Base-by-base conservation (phyloP, 228 moss, liverwort and hornwort species). In the Sphagnum fallax region DNA sequence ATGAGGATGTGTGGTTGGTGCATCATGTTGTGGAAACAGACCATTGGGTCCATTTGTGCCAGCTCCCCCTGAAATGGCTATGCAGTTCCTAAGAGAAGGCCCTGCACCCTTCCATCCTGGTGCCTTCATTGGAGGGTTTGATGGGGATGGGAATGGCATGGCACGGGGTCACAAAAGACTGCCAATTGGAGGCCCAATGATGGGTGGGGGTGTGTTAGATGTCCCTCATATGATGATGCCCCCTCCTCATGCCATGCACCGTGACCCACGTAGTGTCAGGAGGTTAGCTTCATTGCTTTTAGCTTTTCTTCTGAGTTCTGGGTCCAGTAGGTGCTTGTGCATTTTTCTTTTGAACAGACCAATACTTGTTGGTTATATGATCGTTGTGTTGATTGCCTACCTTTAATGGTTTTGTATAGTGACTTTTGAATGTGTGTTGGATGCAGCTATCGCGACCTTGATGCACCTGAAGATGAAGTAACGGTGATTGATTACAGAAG, bases 401-500 rank as follows among this genome's bases (percentile, higher is more conserved):
- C 32, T 32, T 2, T 32, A 32, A 32, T 32, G 32, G 32, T 32
- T 32, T 32, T 32, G 32, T 32, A 32, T 32, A 32, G 32, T 32
- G 32, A 32, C 32, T 32, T 32, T 32, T 55, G 55, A 12, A 12
- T 55, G 55, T 55, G 8, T 8, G 5, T 52, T 65, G 58, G 58
- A 49, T 76, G 77, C 93, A 98, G 98, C 75, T 98, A 98, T 83
- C 98, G 94, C 79, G 98, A 98, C 73, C 88, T 98, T 72, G 98
- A 98, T 84, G 98, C 98, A 51, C 98, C 98, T 49, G 98, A 98
- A 71, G 98, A 98, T 75, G 98, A 98, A 87, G 98, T 98, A 60
- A 98, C 94, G 59, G 98, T 98, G 72, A 98, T 98, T 66, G 98
- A 98, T 76, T 98, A 98, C 76, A 87, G 98, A 65, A 98, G 98